Evolutionary conservation across 2,329 filamentous ascomycete species (phyloP).

Genomic region (Cryphonectria nitschkei): DNA sequence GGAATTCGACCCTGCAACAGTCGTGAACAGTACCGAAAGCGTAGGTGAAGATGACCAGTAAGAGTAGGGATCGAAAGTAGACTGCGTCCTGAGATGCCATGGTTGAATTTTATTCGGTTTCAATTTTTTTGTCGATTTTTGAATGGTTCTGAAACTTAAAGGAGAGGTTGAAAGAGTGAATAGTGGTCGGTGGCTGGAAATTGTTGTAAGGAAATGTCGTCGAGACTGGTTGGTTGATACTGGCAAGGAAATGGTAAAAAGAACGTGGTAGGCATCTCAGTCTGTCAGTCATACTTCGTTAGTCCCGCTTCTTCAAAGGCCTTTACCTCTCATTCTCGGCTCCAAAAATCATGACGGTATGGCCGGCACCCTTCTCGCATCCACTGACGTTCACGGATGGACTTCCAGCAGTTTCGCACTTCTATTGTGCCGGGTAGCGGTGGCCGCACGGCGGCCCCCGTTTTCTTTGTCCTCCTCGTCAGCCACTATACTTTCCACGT

Average conservation of each 20-base stretch:
- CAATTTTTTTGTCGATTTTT: slow-evolving; percentile 25
- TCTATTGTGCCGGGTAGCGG: slow-evolving; percentile 72
- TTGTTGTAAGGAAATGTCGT: slow-evolving; percentile 29
- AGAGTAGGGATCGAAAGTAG: slow-evolving; percentile 10
- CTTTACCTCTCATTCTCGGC: slow-evolving; percentile 11
- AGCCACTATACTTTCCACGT: slow-evolving; percentile 29
- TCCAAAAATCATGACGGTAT: slow-evolving; percentile 27
- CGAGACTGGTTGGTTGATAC: slow-evolving; percentile 21
- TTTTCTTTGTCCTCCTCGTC: slow-evolving; percentile 42
- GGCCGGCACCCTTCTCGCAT: slow-evolving; percentile 44
- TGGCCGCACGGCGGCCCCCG: slow-evolving; percentile 66
- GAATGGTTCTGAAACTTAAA: background rate
- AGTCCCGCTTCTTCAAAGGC: slow-evolving; percentile 3
- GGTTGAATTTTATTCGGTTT: slow-evolving; percentile 23
- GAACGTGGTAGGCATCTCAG: slow-evolving; percentile 28
- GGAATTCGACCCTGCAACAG: background rate
- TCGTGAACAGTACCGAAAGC: background rate
- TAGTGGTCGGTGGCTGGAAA: slow-evolving; percentile 34
- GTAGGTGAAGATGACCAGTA: background rate
- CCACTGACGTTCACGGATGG: slow-evolving; percentile 57
- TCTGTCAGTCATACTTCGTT: slow-evolving; percentile 23
- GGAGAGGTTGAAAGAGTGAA: slow-evolving; percentile 36
- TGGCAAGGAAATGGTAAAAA: slow-evolving; percentile 23
- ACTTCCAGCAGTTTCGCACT: slow-evolving; percentile 77
- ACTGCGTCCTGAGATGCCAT: slow-evolving; percentile 24